Base-by-base conservation (phyloP, 108 stramenopile genomes). In the Conticribra weissflogii region DNA sequence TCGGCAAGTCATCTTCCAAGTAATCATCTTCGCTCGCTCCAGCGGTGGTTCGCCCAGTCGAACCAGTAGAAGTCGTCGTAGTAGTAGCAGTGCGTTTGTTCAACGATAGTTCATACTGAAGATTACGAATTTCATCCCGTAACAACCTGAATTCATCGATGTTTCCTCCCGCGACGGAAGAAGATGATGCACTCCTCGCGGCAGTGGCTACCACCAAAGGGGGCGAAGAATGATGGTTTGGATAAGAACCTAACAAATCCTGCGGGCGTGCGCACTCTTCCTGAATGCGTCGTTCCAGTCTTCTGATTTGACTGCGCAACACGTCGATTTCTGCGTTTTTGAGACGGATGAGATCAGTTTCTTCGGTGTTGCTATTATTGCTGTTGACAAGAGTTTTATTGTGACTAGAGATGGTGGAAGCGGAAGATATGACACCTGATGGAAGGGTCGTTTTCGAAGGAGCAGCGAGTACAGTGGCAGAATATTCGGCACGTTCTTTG, bases 291-390 rank as follows among this genome's bases (percentile, higher is more conserved):
- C 34, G 59, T 62, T 72, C 71, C 22, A 72, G 63, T 54, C 71
- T 62, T 18, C 54, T 59, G 2, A 72, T 55, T 55, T 72, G 71
- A 63, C 71, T 72, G 12, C 71, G 71, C 32, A 72, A 29, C 0
- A 72, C 60, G 52, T 72, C 34, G 44, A 72, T 72, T 36, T 72
- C 71, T 8, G 71, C 71, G 55, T 72, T 72, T 25, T 72, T 72
- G 29, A 72, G 60, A 34, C 59, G 47, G 21, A 71, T 59, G 23
- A 60, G n/a, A 49, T 47, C 59, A 1, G 59, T 34, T 48, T 71
- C 69, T 9, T 63, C 61, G 7, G 24, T 23, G 44, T 9, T 45
- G 44, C 44, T n/a, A 9, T 24, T 31, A n/a, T 46, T 47, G 19
- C 23, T 21, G 57, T 48, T 30, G 24, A 29, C 36, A 14, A 28